phyloP scores from a whole-genome alignment of 1,284 basidiomycete species.

The Moesziomyces aphidis region DNA sequence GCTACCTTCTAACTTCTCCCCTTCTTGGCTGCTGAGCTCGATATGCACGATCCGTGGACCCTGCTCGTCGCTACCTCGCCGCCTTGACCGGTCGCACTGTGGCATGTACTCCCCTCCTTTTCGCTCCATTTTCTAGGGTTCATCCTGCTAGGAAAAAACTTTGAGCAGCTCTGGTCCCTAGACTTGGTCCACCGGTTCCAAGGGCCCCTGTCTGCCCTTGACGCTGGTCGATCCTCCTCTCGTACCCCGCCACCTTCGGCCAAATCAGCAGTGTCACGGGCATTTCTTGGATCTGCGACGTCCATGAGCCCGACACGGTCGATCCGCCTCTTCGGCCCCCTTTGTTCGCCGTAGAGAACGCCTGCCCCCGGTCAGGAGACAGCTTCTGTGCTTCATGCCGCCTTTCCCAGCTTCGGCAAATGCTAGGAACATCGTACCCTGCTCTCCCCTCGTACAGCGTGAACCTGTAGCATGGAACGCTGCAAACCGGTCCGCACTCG shows the following conservation, averaged over 20 bases:
- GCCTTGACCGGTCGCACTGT: neutral
- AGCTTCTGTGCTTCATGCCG: slow-evolving; percentile 10
- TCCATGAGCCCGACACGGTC: slow-evolving; percentile 27
- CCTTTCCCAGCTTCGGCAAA: slow-evolving; percentile 17
- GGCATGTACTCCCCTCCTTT: slow-evolving; percentile 12
- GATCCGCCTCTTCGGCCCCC: slow-evolving; percentile 31
- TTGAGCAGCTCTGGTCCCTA: slow-evolving; percentile 4
- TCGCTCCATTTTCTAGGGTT: slow-evolving; percentile 30
- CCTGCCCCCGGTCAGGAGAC: slow-evolving; percentile 2
- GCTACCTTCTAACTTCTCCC: slow-evolving; percentile 37
- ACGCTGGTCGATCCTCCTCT: slow-evolving; percentile 15
- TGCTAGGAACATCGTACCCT: slow-evolving; percentile 28
- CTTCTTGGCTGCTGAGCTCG: slow-evolving; percentile 30
- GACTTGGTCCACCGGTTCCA: neutral
- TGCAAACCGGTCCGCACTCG: slow-evolving; percentile 1
- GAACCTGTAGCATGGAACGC: slow-evolving; percentile 19
- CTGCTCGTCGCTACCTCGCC: slow-evolving; percentile 11
- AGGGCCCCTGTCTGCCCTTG: slow-evolving; percentile 5
- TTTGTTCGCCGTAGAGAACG: slow-evolving; percentile 35
- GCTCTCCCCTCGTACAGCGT: slow-evolving; percentile 3
- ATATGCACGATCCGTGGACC: slow-evolving; percentile 5
- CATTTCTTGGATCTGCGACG: slow-evolving; percentile 35
- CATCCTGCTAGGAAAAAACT: slow-evolving; percentile 13
- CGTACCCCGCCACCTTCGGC: slow-evolving; percentile 20
- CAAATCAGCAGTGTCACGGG: slow-evolving; percentile 35